These are phyloP conservation scores for Heliocybe sulcata DNA, from an alignment of 1,284 basidiomycete genomes.

Conservation along the genomic window DNA sequence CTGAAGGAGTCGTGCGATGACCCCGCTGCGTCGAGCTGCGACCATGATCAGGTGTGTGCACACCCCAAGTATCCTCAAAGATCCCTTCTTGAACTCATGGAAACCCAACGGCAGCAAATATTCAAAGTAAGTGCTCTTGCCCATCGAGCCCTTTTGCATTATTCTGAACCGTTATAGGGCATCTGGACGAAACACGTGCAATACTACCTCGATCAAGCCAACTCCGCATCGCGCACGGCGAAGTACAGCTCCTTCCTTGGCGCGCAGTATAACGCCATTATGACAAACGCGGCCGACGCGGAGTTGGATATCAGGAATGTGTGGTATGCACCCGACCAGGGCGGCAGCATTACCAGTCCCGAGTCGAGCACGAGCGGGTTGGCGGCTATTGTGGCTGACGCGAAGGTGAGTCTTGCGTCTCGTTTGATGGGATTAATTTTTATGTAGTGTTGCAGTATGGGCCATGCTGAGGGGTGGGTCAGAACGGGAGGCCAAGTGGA, in stretches of 20 bases:
- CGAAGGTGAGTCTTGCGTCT: constrained; percentile 19
- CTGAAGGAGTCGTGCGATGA: constrained; percentile 47
- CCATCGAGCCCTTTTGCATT: neutral
- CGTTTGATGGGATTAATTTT: too few relatives aligned
- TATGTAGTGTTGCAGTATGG: too few relatives aligned
- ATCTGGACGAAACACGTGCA: constrained; percentile 21
- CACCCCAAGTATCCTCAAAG: neutral
- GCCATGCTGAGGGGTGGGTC: too few relatives aligned
- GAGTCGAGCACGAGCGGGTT: constrained; percentile 31
- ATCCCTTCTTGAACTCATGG: neutral
- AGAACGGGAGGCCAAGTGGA: too few relatives aligned
- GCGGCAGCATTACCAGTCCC: constrained; percentile 32
- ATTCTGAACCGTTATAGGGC: constrained; percentile 17
- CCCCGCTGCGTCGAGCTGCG: constrained; percentile 29
- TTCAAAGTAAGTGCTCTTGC: constrained; percentile 30
- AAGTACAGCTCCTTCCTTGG: constrained; percentile 22
- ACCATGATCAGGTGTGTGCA: constrained; percentile 37
- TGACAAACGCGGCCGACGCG: constrained; percentile 29
- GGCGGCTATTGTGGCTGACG: constrained; percentile 29
- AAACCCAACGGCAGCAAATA: constrained; percentile 27
- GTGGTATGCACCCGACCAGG: constrained; percentile 31
- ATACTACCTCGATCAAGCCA: constrained; percentile 23
- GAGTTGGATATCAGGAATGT: constrained; percentile 31
- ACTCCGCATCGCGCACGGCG: constrained; percentile 15
- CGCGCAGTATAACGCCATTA: constrained; percentile 18